Evolutionary conservation across 2,329 filamentous ascomycete species (phyloP).

Genomic region (Lanzia echinophila): DNA sequence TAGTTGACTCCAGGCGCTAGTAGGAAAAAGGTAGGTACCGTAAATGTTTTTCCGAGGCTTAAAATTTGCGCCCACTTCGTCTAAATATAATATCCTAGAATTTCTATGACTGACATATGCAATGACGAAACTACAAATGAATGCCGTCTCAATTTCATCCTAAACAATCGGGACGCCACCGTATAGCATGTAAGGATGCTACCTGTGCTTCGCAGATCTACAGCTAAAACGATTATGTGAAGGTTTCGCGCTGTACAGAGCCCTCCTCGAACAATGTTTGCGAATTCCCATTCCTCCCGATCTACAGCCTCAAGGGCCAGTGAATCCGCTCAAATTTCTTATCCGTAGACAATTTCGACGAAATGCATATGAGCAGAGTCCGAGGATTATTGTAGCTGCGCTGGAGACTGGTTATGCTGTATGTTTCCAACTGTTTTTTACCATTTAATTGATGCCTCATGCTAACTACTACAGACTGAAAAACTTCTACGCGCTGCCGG

Average conservation of each 20-base stretch:
- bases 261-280: constrained; percentile 54
- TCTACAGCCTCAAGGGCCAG: constrained; percentile 29
- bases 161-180: constrained; percentile 42
- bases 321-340: constrained; percentile 46
- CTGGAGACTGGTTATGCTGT: constrained; percentile 65
- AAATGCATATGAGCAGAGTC: constrained; percentile 51
- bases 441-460: neutral
- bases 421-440: constrained; percentile 4
- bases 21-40: too few species aligned
- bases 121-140: constrained; percentile 23
- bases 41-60: too few species aligned
- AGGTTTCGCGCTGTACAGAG: constrained; percentile 67
- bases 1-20: too few species aligned
- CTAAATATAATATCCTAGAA: too few species aligned
- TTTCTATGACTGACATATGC: neutral
- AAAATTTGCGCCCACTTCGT: too few species aligned
- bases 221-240: neutral
- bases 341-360: constrained; percentile 56
- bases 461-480: constrained; percentile 18
- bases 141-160: constrained; percentile 41
- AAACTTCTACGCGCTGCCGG: constrained; percentile 24
- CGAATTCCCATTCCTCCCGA: constrained; percentile 47
- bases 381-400: constrained; percentile 52
- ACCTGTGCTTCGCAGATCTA: neutral
- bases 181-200: constrained; percentile 40